phyloP scores from a whole-genome alignment of 768 basidiomycete genomes.

The Austroboletus eburneus region DNA sequence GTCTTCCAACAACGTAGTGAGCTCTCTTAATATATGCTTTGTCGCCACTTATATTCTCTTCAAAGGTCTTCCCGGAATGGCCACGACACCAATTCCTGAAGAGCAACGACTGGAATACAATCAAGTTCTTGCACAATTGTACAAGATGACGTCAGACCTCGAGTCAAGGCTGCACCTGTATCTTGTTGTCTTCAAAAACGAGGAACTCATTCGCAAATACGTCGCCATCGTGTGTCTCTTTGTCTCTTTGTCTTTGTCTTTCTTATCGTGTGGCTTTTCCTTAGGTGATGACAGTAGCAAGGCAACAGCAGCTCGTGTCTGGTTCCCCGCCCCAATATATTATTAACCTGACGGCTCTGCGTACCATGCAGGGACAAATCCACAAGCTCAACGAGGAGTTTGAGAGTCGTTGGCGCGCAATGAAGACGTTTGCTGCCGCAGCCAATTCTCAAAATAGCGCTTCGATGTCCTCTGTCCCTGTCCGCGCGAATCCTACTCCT shows the following conservation, averaged over 20 bases:
- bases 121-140: constrained; percentile 44
- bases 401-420: constrained; percentile 24
- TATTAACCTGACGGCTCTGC: constrained; percentile 36
- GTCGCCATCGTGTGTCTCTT: constrained; percentile 49
- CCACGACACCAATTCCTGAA: constrained; percentile 40
- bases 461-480: not conserved
- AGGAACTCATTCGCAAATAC: constrained; percentile 45
- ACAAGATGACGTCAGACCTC: constrained; percentile 43
- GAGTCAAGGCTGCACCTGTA: constrained; percentile 49
- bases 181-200: constrained; percentile 42
- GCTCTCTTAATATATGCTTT: constrained; percentile 12
- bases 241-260: constrained; percentile 10
- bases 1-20: constrained; percentile 32
- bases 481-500: constrained; percentile 6
- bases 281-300: constrained; percentile 43
- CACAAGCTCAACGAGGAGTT: constrained; percentile 40
- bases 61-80: constrained; percentile 35
- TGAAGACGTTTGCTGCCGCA: constrained; percentile 16
- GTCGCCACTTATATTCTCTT: constrained; percentile 7
- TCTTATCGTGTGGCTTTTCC: constrained; percentile 7
- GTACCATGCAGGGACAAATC: constrained; percentile 42
- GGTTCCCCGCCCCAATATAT: constrained; percentile 29
- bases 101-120: constrained; percentile 55
- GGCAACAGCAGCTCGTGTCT: constrained; percentile 27
- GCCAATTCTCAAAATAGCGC: constrained; percentile 6